These are phyloP conservation scores for Penicillium turbatum DNA, from an alignment of 495 filamentous ascomycete genomes.

Conservation along the genomic window DNA sequence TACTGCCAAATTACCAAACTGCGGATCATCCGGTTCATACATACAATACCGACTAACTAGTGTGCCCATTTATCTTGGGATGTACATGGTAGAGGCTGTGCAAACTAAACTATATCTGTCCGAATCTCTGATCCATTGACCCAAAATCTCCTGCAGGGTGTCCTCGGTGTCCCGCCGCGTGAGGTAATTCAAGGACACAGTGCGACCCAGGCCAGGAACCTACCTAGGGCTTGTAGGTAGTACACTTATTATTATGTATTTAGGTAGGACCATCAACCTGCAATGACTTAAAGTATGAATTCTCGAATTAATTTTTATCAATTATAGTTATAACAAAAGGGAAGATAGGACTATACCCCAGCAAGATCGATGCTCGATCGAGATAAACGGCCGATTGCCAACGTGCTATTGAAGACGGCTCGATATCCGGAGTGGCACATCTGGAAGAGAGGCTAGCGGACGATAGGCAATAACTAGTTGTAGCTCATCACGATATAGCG, in stretches of 20 bases:
- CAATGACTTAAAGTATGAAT: too few relatives aligned
- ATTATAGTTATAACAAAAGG: too few relatives aligned
- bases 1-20: slow-evolving; percentile 41
- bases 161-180: too few relatives aligned
- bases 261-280: not conserved
- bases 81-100: not conserved
- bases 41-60: slow-evolving; percentile 14
- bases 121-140: too few relatives aligned
- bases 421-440: not conserved
- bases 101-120: not conserved
- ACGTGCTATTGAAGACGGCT: slow-evolving; percentile 2
- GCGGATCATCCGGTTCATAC: slow-evolving; percentile 42
- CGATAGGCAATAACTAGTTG: not conserved
- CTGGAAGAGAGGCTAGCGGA: not conserved
- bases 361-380: slow-evolving; percentile 21
- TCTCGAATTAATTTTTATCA: too few relatives aligned
- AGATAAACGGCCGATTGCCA: slow-evolving; percentile 7
- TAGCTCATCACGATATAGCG: not conserved
- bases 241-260: not conserved
- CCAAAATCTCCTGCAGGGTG: not conserved
- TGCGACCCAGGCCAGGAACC: not conserved
- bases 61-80: too few relatives aligned
- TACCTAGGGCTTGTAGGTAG: not conserved
- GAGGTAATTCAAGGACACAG: too few relatives aligned
- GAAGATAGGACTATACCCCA: slow-evolving; percentile 11